A percentile compares a stretch with the other conserved stretches of the same genome.
These are phyloP conservation scores for Ganoderma sinense DNA, from an alignment of 1,284 basidiomycete genomes.

Conservation along the genomic window DNA sequence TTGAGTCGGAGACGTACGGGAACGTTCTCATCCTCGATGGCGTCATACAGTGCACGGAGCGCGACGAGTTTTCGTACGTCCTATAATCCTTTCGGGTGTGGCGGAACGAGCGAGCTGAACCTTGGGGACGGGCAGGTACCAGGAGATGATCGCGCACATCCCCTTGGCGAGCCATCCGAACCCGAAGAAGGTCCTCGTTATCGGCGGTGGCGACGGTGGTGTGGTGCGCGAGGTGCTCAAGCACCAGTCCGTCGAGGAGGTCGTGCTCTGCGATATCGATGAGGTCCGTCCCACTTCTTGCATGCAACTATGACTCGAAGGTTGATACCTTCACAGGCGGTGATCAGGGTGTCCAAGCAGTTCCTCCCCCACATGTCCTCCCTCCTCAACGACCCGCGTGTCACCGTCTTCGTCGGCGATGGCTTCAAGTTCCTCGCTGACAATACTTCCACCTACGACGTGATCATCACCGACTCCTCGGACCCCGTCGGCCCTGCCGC, in stretches of 20 bases:
- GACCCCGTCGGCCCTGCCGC: constrained; percentile 98
- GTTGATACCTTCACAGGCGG: constrained; percentile 65
- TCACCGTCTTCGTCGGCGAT: constrained; percentile 92
- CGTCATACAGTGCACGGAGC: constrained; percentile 96
- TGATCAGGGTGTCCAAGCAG: constrained; percentile 92
- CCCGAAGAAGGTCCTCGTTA: constrained; percentile 95
- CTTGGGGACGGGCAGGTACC: constrained; percentile 70
- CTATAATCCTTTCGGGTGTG: background rate
- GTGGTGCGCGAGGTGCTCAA: constrained; percentile 98
- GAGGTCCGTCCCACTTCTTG: constrained; percentile 60
- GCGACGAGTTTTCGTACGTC: constrained; percentile 97
- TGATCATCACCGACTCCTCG: constrained; percentile 98
- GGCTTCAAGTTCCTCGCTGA: constrained; percentile 97
- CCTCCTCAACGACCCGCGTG: constrained; percentile 85
- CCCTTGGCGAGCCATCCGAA: constrained; percentile 96
- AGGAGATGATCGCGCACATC: constrained; percentile 99
- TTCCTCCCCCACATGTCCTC: constrained; percentile 96
- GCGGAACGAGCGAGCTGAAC: constrained; percentile 6
- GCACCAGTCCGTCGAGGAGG: constrained; percentile 91
- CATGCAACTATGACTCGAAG: background rate
- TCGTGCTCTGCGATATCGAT: constrained; percentile 98
- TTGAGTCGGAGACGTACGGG: constrained; percentile 93
- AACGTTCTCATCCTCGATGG: constrained; percentile 98
- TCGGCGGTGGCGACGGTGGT: constrained; percentile 96
- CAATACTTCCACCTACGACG: constrained; percentile 92